Conservation (phyloP, 2,329 filamentous ascomycete genomes). For the Sarocladium strictum region DNA sequence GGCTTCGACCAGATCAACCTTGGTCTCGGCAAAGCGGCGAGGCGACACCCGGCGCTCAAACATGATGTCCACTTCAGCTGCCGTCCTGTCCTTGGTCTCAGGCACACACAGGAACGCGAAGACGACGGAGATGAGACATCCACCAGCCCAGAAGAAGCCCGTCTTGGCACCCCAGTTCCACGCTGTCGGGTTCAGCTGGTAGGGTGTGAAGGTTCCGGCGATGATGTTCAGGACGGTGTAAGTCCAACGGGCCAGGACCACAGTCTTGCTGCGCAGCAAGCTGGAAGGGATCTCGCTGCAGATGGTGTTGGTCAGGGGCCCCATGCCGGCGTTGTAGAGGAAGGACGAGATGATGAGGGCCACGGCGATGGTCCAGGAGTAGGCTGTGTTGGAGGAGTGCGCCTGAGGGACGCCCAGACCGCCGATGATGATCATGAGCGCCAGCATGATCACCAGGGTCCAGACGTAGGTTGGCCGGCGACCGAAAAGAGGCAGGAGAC, state of each 20-base stretch:
- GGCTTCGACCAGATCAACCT: constrained; percentile 6
- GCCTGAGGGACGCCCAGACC: constrained; percentile 9
- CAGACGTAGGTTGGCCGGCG: constrained; percentile 13
- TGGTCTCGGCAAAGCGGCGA: constrained; percentile 4
- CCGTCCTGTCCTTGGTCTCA: constrained; percentile 28
- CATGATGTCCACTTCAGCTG: constrained; percentile 1
- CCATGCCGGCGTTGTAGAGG: constrained; percentile 30
- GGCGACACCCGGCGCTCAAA: not conserved
- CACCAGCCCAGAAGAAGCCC: constrained; percentile 25
- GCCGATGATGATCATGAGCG: constrained; percentile 11
- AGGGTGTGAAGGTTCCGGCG: constrained; percentile 27
- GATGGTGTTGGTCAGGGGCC: constrained; percentile 35
- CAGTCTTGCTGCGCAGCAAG: constrained; percentile 35
- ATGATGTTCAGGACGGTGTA: constrained; percentile 35
- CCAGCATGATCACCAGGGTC: constrained; percentile 10
- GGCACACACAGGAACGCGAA: constrained; percentile 62
- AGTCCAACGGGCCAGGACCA: constrained; percentile 31
- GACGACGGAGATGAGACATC: constrained; percentile 50
- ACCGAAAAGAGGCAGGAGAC: constrained; percentile 11
- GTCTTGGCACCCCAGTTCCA: constrained; percentile 30
- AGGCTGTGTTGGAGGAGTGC: constrained; percentile 4
- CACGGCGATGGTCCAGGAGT: constrained; percentile 11
- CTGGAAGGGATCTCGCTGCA: constrained; percentile 29
- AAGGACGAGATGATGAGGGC: constrained; percentile 12
- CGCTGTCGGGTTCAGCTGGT: constrained; percentile 27